A percentile compares a stretch with the other conserved stretches of the same genome.
phyloP scores from a whole-genome alignment of 2,329 filamentous ascomycete genomes.

The Massarina eburnea region DNA sequence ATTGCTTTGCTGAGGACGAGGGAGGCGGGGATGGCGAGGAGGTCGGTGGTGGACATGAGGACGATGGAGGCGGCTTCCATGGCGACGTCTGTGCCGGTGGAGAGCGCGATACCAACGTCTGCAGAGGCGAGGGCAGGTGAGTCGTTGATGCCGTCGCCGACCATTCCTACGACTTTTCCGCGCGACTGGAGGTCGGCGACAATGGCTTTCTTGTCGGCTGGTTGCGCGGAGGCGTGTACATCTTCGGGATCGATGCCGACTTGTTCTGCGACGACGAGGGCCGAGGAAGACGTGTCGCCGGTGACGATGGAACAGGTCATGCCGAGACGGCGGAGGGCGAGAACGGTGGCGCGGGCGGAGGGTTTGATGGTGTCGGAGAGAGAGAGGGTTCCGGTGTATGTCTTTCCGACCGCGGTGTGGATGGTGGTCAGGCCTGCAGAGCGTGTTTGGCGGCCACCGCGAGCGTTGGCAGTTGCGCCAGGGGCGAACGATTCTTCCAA shows the following conservation, averaged over 20 bases:
- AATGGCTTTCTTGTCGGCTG: slow-evolving; percentile 87
- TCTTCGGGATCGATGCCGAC: slow-evolving; percentile 77
- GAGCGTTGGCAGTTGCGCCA: slow-evolving; percentile 25
- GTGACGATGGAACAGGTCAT: slow-evolving; percentile 91
- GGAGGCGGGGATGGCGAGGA: slow-evolving; percentile 89
- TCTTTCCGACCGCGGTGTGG: slow-evolving; percentile 81
- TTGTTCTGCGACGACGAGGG: slow-evolving; percentile 76
- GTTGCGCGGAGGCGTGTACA: slow-evolving; percentile 85
- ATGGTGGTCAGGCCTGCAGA: slow-evolving; percentile 80
- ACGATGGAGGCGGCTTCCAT: slow-evolving; percentile 97
- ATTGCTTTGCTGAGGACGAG: slow-evolving; percentile 81
- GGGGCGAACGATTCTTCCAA: slow-evolving; percentile 55
- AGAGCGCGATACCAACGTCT: slow-evolving; percentile 88
- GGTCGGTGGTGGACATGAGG: slow-evolving; percentile 87
- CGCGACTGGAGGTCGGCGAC: slow-evolving; percentile 71
- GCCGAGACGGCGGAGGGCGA: slow-evolving; percentile 80
- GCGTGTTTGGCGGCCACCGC: slow-evolving; percentile 43
- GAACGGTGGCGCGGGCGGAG: slow-evolving; percentile 76
- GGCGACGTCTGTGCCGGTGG: slow-evolving; percentile 91
- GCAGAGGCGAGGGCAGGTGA: slow-evolving; percentile 92
- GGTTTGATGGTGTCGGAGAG: slow-evolving; percentile 91
- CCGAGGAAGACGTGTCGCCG: slow-evolving; percentile 84
- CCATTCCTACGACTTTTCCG: slow-evolving; percentile 88
- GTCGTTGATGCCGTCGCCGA: slow-evolving; percentile 96
- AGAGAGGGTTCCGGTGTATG: slow-evolving; percentile 79